Evolutionary conservation across 1,284 basidiomycete genomes (phyloP), one percentile per base, ranked within the genome.

Genomic region (Leccinum holopus): DNA sequence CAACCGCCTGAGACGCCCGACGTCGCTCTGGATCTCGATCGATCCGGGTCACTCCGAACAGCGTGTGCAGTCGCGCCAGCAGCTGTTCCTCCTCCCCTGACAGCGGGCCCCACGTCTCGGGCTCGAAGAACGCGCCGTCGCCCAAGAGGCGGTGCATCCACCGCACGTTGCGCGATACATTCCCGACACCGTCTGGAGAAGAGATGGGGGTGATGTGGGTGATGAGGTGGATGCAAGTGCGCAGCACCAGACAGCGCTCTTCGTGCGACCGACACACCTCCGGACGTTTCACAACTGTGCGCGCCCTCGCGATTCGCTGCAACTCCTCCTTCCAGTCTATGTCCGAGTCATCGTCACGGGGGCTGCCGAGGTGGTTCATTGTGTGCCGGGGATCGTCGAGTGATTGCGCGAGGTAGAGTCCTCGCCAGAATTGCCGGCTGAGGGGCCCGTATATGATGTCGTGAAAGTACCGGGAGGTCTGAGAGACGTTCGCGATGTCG

Each of bases 351-450:
- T 65, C 58, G 9, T 64, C 61, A 4, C 70, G 69, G 2, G 68
- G 70, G 1, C 60, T 56, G 2, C 87, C 86, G 7, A 81, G 72
- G 5, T 75, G 73, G 3, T 77, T 79, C 6, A 82, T 67, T 57
- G 85, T 82, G 25, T 58, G 60, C 4, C 84, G 76, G 2, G 82
- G 86, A 66, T 90, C 87, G 61, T 90, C 87, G 54, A 87, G 77
- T 0, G 79, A 78, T 65, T 86, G 81, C 0, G 71, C 62, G 54
- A 90, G 82, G 70, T 89, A 90, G 1, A 90, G 76, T 14, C 72
- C 75, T 3, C 86, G 80, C 88, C 88, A 90, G 55, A 90, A 72
- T 58, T 78, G 78, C 25, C 79, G 76, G 67, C 83, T 79, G 18
- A 69, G 69, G 0, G 79, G 68, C 58, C 76, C 65, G 65, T 87